Percentiles rank a stretch among this genome's conserved stretches.
phyloP scores from a whole-genome alignment of 345 rosid genomes.

The Punica granatum region DNA sequence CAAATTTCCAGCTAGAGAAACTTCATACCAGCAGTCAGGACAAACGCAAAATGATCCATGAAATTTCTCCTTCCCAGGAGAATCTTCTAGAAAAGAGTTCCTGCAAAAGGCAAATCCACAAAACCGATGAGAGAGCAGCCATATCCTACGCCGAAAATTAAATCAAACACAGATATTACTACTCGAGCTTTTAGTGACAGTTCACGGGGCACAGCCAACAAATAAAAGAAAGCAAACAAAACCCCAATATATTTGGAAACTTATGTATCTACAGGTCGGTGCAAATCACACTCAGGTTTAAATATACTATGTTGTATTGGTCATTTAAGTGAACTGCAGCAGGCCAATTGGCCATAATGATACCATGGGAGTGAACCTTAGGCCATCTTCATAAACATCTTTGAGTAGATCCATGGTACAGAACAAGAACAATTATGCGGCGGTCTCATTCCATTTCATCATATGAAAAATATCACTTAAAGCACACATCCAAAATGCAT shows the following conservation, averaged over 20 bases:
- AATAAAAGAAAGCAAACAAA: not conserved
- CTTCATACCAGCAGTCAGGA: conserved; percentile 18
- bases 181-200: not conserved
- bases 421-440: not conserved
- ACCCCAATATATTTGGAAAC: not conserved
- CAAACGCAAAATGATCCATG: conserved; percentile 19
- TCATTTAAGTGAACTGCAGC: not conserved
- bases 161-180: not conserved
- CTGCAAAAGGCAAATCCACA: conserved; percentile 19
- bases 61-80: conserved; percentile 21
- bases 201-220: not conserved
- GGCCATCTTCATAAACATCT: not conserved
- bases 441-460: not conserved
- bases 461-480: not conserved
- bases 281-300: not conserved
- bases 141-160: not conserved
- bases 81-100: conserved; percentile 38
- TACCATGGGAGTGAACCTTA: not conserved
- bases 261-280: not conserved
- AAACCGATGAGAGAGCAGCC: not conserved
- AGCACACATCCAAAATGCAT: not conserved
- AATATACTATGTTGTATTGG: not conserved
- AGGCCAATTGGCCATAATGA: not conserved
- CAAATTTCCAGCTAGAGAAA: conserved; percentile 11
- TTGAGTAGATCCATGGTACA: not conserved